Base-by-base conservation (phyloP, 1,284 basidiomycete species). In the Boletus albobrunnescens region DNA sequence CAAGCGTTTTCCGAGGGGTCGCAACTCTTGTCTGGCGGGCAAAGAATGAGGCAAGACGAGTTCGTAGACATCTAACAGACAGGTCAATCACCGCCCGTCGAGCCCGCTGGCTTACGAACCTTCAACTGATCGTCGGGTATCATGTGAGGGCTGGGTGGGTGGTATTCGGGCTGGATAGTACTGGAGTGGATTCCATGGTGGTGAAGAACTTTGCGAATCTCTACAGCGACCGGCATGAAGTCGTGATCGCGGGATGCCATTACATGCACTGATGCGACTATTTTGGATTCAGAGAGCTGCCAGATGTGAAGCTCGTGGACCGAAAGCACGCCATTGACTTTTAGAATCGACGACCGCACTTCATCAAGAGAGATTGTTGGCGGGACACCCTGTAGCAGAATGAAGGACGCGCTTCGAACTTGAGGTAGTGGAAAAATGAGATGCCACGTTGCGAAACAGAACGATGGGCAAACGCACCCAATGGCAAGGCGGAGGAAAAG, bases 251-350 rank as follows among this genome's bases (percentile, higher is more conserved):
- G 78, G 26, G 83, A 84, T 20, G 94, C 85, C 53, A 92, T 79
- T 39, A 99, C 91, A 69, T 99, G 96, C 16, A 99, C 94, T 1
- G 91, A 94, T 5, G 95, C 95, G 30, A 99, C 90, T 44, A 94
- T 83, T 64, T 96, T 97, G 53, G 76, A 77, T 67, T 92, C 89
- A 14, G 84, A 86, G 27, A 94, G 74, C 64, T 96, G 94, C 96
- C 96, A 99, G 46, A 99, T 83, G 69, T 99, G 96, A 26, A 99
- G 77, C 61, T 94, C 94, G 65, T 99, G 96, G 26, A 99, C 77
- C 22, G 91, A 92, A 49, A 91, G 74, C 19, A 99, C 95, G 36
- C 96, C 95, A 3, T 86, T 77, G 14, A 97, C 87, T 6, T 72
- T 70, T 22, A 88, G 73, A 53, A 99, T 94, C 6, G 87, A 82